Base-by-base conservation (phyloP, 768 basidiomycete genomes). In the Kwoniella europaea region DNA sequence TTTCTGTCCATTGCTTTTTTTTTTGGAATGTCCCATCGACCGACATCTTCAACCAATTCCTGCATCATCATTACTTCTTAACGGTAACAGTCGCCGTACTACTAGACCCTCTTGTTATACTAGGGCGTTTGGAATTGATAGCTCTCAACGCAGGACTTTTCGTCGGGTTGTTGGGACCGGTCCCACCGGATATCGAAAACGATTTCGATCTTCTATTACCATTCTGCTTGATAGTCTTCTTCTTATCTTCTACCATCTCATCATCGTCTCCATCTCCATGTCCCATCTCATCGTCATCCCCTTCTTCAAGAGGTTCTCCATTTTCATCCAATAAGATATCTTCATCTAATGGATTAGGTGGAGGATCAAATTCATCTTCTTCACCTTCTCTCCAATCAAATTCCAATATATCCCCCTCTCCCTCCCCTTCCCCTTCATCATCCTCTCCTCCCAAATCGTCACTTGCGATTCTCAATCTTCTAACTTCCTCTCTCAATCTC, bases 401-500 rank as follows among this genome's bases (percentile, higher is more conserved):
- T 4, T 79, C 82, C 10, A 83, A 82, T 13, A 80, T 82, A 53
- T 84, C 84, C 50, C 50, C 79, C 74, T 75, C 60, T 57, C 52
- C 79, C 76, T 76, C 61, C 53, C 50, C 79, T 75, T 75, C 60
- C 57, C 52, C 79, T 76, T 76, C 61, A 76, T 53, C 71, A n/a
- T 58, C 65, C 20, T 55, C 69, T 22, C 5, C 79, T 79, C 10
- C 67, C 22, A 64, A 66, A 16, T 62, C 78, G 2, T 69, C 70
- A 18, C 65, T 58, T 2, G 57, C 13, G 4, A 67, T 68, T 57
- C 78, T 46, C 57, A 94, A 82, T 68, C 89, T 85, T 73, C 81
- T 79, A 29, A 96, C 87, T 82, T 94, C 93, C 72, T 79, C 82
- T 73, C 92, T 86, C 79, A 96, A 80, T 77, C 76, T 85, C 68